A percentile compares a stretch with the other conserved stretches of the same genome.
These are phyloP conservation scores for Alternaria arbusti DNA, from an alignment of 2,329 filamentous ascomycete species.

Conservation along the genomic window DNA sequence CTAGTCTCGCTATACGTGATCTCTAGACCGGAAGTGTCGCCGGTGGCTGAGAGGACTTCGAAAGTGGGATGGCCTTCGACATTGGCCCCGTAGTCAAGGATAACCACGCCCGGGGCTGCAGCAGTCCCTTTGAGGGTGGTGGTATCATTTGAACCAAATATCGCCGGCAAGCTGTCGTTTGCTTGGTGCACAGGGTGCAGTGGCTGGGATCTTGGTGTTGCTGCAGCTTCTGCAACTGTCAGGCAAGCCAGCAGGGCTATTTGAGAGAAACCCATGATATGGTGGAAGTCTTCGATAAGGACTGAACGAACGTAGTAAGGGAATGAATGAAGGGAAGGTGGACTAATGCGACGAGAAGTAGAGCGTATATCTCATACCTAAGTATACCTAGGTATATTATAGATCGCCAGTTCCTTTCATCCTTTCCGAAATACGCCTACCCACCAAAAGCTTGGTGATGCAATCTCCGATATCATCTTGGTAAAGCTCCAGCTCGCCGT, in stretches of 20 bases:
- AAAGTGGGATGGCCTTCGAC: conserved; percentile 24
- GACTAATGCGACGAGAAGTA: not conserved
- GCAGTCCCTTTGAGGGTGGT: not conserved
- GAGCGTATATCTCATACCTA: not conserved
- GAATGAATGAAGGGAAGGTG: not conserved
- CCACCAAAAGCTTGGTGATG: not conserved
- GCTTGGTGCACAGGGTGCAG: not conserved
- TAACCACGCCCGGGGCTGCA: not conserved
- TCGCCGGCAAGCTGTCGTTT: not conserved
- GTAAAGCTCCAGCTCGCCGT: not conserved
- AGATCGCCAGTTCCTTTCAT: not conserved
- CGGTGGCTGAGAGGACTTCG: conserved; percentile 13
- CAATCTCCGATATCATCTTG: not conserved
- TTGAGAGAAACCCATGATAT: not conserved
- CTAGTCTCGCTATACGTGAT: not conserved
- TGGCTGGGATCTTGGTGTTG: not conserved
- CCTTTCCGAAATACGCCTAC: not conserved
- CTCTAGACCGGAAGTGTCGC: conserved; percentile 7
- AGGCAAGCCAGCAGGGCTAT: not conserved
- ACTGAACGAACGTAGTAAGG: not conserved
- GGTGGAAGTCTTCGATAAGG: not conserved
- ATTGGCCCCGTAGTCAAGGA: conserved; percentile 20
- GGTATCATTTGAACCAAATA: not conserved
- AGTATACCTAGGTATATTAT: not conserved
- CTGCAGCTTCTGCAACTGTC: not conserved